phyloP scores from a whole-genome alignment of 345 rosid genomes.

The Anastatica hierochuntica region DNA sequence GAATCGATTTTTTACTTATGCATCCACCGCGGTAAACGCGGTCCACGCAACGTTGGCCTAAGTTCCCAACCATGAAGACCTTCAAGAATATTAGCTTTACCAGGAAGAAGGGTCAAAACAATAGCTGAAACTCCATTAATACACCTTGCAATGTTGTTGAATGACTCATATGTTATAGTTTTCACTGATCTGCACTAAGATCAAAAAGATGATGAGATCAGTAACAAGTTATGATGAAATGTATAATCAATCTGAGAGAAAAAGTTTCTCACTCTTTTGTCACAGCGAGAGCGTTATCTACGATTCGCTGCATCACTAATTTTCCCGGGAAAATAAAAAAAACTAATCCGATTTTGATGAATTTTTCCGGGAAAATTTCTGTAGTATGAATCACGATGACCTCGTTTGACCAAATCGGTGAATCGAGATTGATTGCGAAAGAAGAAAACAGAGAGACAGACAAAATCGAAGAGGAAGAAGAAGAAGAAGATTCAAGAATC shows the following conservation, averaged over 20 bases:
- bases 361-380: slow-evolving; percentile 4
- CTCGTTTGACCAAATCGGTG: too few species aligned
- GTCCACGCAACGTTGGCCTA: slow-evolving; percentile 80
- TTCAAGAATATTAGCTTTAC: slow-evolving; percentile 71
- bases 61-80: slow-evolving; percentile 98
- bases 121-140: slow-evolving; percentile 84
- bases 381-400: not conserved
- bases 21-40: slow-evolving; percentile 94
- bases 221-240: not conserved
- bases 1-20: slow-evolving; percentile 44
- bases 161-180: slow-evolving; percentile 76
- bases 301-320: slow-evolving; percentile 58
- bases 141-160: slow-evolving; percentile 67
- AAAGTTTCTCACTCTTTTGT: slow-evolving; percentile 80
- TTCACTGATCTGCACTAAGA: slow-evolving; percentile 74
- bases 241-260: slow-evolving; percentile 7
- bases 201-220: slow-evolving; percentile 9
- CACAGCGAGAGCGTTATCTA: slow-evolving; percentile 80
- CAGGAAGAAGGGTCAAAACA: slow-evolving; percentile 61
- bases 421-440: not conserved
- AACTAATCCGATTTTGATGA: too few species aligned
- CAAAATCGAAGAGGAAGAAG: not conserved
- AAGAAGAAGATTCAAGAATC: slow-evolving; percentile 11
- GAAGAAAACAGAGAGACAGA: slow-evolving; percentile 14
- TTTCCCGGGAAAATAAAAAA: not conserved